Evolutionary conservation across 2,329 filamentous ascomycete genomes (phyloP).

Genomic region (Coniella vitis): DNA sequence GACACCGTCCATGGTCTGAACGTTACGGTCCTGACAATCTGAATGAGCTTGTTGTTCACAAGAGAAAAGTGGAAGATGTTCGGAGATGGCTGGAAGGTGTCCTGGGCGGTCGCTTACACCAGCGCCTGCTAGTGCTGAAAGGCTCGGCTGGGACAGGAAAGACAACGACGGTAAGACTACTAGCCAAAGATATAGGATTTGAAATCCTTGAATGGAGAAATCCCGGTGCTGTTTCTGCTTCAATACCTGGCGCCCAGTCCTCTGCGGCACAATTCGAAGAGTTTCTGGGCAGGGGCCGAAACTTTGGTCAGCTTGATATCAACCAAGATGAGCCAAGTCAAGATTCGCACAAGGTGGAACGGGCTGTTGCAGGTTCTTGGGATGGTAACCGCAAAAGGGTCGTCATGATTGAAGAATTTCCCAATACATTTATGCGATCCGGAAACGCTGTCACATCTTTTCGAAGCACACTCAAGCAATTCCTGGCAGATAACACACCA

Average conservation of each 20-base stretch:
- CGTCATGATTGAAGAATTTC: slow-evolving; percentile 76
- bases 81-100: slow-evolving; percentile 74
- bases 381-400: slow-evolving; percentile 38
- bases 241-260: slow-evolving; percentile 58
- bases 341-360: slow-evolving; percentile 17
- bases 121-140: slow-evolving; percentile 77
- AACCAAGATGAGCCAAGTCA: slow-evolving; percentile 32
- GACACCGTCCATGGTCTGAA: slow-evolving; percentile 78
- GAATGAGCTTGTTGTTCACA: slow-evolving; percentile 87
- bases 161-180: slow-evolving; percentile 74
- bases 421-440: slow-evolving; percentile 63
- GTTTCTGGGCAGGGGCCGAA: slow-evolving; percentile 75
- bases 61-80: slow-evolving; percentile 86
- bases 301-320: slow-evolving; percentile 60
- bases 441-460: slow-evolving; percentile 64
- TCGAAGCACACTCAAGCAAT: slow-evolving; percentile 66
- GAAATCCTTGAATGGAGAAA: slow-evolving; percentile 89
- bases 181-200: slow-evolving; percentile 70
- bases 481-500: slow-evolving; percentile 61
- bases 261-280: slow-evolving; percentile 82
- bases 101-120: slow-evolving; percentile 54
- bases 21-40: slow-evolving; percentile 68
- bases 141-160: slow-evolving; percentile 89
- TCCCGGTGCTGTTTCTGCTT: slow-evolving; percentile 54
- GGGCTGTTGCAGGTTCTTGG: slow-evolving; percentile 1